Percentiles rank a stretch among this genome's conserved stretches.
phyloP scores from a whole-genome alignment of 2,329 filamentous ascomycete genomes.

The Aureobasidium uvarum region DNA sequence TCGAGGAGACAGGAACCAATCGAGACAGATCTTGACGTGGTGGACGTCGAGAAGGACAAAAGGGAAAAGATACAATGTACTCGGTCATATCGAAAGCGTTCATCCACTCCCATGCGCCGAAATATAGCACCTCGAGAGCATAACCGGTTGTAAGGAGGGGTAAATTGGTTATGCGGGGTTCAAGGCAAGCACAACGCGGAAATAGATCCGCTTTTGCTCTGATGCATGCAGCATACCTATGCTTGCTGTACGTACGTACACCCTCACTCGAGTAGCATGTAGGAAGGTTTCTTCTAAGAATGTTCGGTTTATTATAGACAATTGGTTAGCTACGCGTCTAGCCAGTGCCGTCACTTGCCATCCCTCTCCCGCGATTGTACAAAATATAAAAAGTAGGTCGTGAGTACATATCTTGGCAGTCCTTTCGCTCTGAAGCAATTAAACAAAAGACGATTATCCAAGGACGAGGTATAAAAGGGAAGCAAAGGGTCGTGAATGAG shows the following conservation, averaged over 20 bases:
- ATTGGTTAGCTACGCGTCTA: background rate
- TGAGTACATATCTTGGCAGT: slow-evolving; percentile 10
- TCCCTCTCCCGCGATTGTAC: background rate
- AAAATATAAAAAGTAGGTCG: background rate
- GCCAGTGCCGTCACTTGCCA: background rate
- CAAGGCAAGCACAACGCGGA: background rate
- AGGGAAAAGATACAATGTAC: background rate
- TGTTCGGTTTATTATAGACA: background rate
- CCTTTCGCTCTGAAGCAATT: slow-evolving; percentile 1
- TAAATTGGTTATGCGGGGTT: slow-evolving; percentile 5
- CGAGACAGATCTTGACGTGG: background rate
- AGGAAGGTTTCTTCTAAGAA: background rate
- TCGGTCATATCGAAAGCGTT: background rate
- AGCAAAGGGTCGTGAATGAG: background rate
- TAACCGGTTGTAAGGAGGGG: slow-evolving; percentile 22
- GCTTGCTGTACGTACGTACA: too few species aligned
- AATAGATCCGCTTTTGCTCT: background rate
- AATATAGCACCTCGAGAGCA: background rate
- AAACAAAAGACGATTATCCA: slow-evolving; percentile 10
- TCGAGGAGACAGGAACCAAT: background rate
- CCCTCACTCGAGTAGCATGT: background rate
- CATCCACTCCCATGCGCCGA: background rate
- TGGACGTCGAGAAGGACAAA: background rate
- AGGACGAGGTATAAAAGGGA: background rate
- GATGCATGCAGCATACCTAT: too few species aligned